Evolutionary conservation across 805 yeast genomes (phyloP).

Genomic region (Hagleromyces aurorensis): DNA sequence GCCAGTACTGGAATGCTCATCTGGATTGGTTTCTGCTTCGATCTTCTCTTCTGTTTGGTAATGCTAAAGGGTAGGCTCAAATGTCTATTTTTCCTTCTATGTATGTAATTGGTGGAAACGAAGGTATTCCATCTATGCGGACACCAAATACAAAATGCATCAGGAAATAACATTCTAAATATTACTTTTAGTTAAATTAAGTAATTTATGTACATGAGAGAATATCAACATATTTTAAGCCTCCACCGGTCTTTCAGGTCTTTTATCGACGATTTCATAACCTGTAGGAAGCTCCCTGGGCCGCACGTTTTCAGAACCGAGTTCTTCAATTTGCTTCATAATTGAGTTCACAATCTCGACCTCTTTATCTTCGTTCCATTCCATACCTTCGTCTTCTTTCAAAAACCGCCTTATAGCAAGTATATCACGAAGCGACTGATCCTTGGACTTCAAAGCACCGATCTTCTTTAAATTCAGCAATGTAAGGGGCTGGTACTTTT

Average conservation of each 20-base stretch:
- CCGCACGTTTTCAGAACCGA: conserved; percentile 2
- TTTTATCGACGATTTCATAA: conserved; percentile 2
- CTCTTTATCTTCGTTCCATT: conserved; percentile 11
- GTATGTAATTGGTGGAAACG: no score
- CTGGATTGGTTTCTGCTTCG: no score
- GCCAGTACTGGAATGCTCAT: conserved; percentile 49
- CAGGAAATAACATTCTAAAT: no score
- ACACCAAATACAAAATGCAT: no score
- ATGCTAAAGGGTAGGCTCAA: no score
- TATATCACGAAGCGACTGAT: conserved; percentile 14
- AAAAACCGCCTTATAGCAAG: conserved; percentile 12
- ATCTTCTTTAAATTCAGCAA: conserved; percentile 21
- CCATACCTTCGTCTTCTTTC: conserved; percentile 6
- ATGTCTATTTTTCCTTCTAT: no score
- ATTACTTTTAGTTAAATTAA: no score
- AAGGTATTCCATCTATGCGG: no score
- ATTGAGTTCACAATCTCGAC: conserved; percentile 3
- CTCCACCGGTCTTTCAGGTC: conserved; percentile 5
- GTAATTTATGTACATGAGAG: no score
- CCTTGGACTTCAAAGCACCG: conserved; percentile 11
- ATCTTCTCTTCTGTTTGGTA: no score
- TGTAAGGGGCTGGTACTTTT: conserved; percentile 13
- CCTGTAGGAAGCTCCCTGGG: no score
- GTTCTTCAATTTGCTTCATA: conserved; percentile 4
- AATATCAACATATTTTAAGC: no score